Evolutionary conservation across 1,284 basidiomycete species (phyloP), one percentile per base, ranked within the genome.

Genomic region (Cutaneotrichosporon cyanovorans): DNA sequence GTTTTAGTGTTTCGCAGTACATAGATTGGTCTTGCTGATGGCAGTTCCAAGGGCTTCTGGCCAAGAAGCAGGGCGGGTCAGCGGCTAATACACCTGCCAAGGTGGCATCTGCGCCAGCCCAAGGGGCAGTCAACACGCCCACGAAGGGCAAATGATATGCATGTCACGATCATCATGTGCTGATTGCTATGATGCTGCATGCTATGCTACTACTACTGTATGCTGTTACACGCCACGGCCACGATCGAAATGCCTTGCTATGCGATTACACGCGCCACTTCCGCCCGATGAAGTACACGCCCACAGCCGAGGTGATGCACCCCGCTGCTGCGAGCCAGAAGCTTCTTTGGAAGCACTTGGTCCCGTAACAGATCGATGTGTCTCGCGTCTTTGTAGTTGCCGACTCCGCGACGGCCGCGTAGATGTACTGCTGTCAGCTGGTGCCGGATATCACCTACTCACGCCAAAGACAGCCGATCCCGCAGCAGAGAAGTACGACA

Each of bases 391-490:
- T 34, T 7, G 32, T n/a, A 14, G 60, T 67, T 55, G 21, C 25
- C 20, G 40, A n/a, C 30, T 20, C 33, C 16, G 46, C 45, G 15
- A 53, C 40, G 46, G 32, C 40, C 12, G 25, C 37, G 38, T 46
- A 42, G 15, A 28, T 18, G 38, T 33, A 44, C 37, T 36, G 36
- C 10, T 23, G 40, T 35, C 21, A 37, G 34, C 34, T 35, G 15
- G 11, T 11, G 19, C 7, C 4, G 18, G 12, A 11, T 15, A 3
- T 19, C 10, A 7, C 16, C 5, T 8, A 61, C 68, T 56, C 37
- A 67, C 68, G 3, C 69, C 70, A 54, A 66, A 72, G 16, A 67
- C 31, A 22, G 68, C 62, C 1, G 68, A 66, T 14, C 71, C 71
- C 3, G 68, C 50, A 5, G 71, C 71, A 14, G 68, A 53, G 37